Base-by-base conservation (phyloP, 768 basidiomycete species). In the Mycena filopes region DNA sequence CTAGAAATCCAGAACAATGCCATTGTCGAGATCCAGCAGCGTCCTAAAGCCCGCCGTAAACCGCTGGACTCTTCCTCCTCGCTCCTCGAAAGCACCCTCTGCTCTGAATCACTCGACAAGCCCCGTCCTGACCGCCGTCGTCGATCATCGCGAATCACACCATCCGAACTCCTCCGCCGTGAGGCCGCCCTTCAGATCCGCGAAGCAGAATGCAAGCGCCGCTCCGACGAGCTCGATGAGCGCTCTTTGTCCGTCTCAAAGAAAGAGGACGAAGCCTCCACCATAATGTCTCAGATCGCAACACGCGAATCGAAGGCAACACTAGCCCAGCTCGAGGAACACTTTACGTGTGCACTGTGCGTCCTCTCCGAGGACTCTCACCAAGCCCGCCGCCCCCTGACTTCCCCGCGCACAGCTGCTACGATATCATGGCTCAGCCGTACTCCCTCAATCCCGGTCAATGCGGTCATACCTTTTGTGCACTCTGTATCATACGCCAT, bases 401-500 rank as follows among this genome's bases (percentile, higher is more conserved):
- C 29, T 29, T 23, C 51, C 38, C 23, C 41, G 42, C 50, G 53
- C 53, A 42, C 58, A 92, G 90, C 63, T 89, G 90, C 73, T 87
- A 85, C 71, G 89, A 90, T 65, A 80, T 87, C 57, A 81, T 91
- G 81, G 86, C 88, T 2, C 82, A 82, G 66, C 90, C 90, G 10
- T 87, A 87, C 71, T 77, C 78, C 33, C 76, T 90, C 43, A 83
- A 80, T 60, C 84, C 87, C 20, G 79, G 78, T 16, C 76, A 79
- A 42, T 91, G 90, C 65, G 90, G 90, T 12, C 90, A 92, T 71
- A 84, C 88, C 5, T 91, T 88, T 71, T 91, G 89, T 72, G 85
- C 86, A 31, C 76, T 87, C 50, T 90, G 88, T 75, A 87, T 89
- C 65, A 74, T 91, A 31, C 86, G 86, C 71, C 89, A 88, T 87